Base-by-base conservation (phyloP, 2,329 filamentous ascomycete genomes). In the Lizonia empirigonia region DNA sequence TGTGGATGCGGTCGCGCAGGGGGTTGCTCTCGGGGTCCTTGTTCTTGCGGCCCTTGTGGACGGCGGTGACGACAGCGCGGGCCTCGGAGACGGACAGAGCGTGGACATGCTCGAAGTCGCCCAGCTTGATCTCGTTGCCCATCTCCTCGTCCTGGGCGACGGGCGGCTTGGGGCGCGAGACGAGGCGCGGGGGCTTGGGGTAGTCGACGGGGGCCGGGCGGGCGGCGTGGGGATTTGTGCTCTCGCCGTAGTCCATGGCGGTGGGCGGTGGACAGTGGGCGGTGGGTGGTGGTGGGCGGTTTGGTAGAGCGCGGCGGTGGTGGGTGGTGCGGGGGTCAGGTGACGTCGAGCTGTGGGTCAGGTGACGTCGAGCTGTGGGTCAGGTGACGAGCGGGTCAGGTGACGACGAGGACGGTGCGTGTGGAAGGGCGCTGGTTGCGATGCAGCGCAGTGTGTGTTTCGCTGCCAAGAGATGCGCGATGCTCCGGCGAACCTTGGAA, bases 81-180 rank as follows among this genome's bases (percentile, higher is more conserved):
- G 94, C 92, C 77, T 97, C 94, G 26, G 91, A 96, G 44, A 97
- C 84, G 36, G 92, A 96, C 56, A 99, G 81, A 5, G 92, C 93
- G 71, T 94, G 91, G 60, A 95, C 91, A 68, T 93, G 82, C 65
- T 95, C 86, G 76, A 97, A 97, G 72, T 97, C 93, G 76, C 94
- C 94, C 9, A 99, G 88, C 73, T 88, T 89, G 58, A 97, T 85
- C 47, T 85, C 85, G 7, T 84, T 80, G 40, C 88, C 86, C 19
- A 93, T 92, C 78, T 97, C 91, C 75, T 97, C 93, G 72, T 96
- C 92, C 70, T 89, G 50, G 85, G 82, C 38, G 83, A 83, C 35
- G 81, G 78, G 58, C 86, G 87, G 76, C 88, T 90, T 55, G 82
- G 69, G 69, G 33, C 70, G 69, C 55, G 69, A 72, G 37, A 73